Conservation (phyloP, 345 rosid species). For the Salix dunnii region DNA sequence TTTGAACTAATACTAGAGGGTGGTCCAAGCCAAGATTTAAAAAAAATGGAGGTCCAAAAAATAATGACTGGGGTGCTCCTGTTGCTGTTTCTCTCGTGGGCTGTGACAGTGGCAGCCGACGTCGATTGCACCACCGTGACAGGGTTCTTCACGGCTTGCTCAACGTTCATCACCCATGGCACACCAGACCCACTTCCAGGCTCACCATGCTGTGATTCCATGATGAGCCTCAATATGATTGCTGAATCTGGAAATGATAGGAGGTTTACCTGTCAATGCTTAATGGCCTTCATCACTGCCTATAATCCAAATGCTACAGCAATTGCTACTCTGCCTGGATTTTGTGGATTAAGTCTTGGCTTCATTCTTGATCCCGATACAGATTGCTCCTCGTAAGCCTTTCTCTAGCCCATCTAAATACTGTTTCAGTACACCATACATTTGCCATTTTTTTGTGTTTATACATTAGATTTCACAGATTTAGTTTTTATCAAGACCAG, state of each 20-base stretch:
- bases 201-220: constrained; percentile 28
- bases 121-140: constrained; percentile 56
- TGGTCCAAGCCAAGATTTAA: not conserved
- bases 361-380: constrained; percentile 61
- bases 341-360: constrained; percentile 68
- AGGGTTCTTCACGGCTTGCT: constrained; percentile 19
- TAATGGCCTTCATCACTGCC: constrained; percentile 19
- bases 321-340: constrained; percentile 66
- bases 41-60: constrained; percentile 8
- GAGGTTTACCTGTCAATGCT: constrained; percentile 16
- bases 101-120: constrained; percentile 15
- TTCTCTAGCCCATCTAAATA: not conserved
- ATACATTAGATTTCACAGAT: no score
- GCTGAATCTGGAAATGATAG: constrained; percentile 7
- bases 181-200: constrained; percentile 29
- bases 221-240: constrained; percentile 12
- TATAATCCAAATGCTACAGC: constrained; percentile 57
- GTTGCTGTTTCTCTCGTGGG: constrained; percentile 9
- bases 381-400: constrained; percentile 53
- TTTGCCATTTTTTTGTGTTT: not conserved
- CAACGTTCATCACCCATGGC: constrained; percentile 18
- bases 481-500: no score
- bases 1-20: not conserved
- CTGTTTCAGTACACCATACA: not conserved
- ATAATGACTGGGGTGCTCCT: not conserved